Evolutionary conservation across 192 early-diverging fungal genomes (phyloP).

Genomic region (Linnemannia elongata): DNA sequence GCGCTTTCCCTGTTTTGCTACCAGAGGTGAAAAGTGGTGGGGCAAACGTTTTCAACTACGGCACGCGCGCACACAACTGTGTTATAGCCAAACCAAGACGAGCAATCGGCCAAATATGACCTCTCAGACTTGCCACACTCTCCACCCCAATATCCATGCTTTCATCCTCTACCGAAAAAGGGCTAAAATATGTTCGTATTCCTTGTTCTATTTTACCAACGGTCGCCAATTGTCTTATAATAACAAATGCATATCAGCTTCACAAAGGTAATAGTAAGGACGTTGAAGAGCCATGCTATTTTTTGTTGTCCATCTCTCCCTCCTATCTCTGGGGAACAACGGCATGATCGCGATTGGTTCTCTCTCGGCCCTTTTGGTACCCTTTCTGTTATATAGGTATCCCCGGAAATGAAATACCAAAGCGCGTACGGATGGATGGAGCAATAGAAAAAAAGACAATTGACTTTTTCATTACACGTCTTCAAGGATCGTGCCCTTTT

Average conservation of each 20-base stretch:
- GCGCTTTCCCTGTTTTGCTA: not conserved
- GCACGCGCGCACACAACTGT: too few relatives aligned
- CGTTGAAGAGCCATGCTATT: not conserved
- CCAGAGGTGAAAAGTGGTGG: not conserved
- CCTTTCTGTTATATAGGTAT: not conserved
- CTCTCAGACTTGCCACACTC: too few relatives aligned
- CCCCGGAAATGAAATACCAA: slow-evolving; percentile 1
- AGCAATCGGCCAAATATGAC: too few relatives aligned
- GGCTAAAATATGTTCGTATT: too few relatives aligned
- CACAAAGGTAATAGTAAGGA: too few relatives aligned
- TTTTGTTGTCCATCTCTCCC: not conserved
- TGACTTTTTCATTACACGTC: not conserved
- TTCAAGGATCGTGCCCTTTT: not conserved
- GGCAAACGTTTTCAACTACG: too few relatives aligned
- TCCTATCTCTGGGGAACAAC: not conserved
- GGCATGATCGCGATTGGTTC: not conserved
- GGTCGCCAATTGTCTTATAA: too few relatives aligned
- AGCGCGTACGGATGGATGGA: not conserved
- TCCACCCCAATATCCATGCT: too few relatives aligned
- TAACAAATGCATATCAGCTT: too few relatives aligned
- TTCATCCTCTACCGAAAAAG: not conserved
- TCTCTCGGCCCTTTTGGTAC: not conserved
- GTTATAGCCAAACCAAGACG: too few relatives aligned
- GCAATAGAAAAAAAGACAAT: not conserved
- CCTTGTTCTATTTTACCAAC: too few relatives aligned